These are phyloP conservation scores for Lineolata rhizophorae DNA, from an alignment of 495 filamentous ascomycete species.

Conservation along the genomic window DNA sequence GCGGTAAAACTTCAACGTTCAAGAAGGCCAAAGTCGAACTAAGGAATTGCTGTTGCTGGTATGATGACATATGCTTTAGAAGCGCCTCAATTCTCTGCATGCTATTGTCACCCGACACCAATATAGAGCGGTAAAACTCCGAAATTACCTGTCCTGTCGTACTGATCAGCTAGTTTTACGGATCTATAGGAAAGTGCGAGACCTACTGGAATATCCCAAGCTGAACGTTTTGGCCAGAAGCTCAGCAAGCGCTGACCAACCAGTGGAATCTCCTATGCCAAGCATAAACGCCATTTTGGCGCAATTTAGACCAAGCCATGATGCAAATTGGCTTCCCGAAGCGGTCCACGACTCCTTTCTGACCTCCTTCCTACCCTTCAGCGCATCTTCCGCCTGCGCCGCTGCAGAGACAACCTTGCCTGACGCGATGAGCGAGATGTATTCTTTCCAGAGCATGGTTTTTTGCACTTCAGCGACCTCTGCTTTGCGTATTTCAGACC, in stretches of 20 bases:
- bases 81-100: too few species aligned
- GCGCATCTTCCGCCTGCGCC: conserved; percentile 50
- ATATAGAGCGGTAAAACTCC: too few species aligned
- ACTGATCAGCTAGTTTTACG: too few species aligned
- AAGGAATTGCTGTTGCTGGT: too few species aligned
- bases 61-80: too few species aligned
- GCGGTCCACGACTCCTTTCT: conserved; percentile 34
- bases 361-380: conserved; percentile 14
- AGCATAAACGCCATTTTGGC: conserved; percentile 5
- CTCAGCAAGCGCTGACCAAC: conserved; percentile 23
- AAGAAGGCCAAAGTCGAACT: too few species aligned
- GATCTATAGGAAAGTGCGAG: too few species aligned
- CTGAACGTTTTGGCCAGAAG: conserved; percentile 41
- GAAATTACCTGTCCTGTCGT: too few species aligned
- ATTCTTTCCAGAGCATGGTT: conserved; percentile 41
- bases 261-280: not conserved
- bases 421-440: conserved; percentile 39
- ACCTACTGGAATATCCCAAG: conserved; percentile 50
- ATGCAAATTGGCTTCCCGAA: conserved; percentile 36
- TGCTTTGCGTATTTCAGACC: conserved; percentile 21
- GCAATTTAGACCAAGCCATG: conserved; percentile 62
- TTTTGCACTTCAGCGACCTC: conserved; percentile 19
- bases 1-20: too few species aligned
- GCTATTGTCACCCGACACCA: too few species aligned
- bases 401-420: conserved; percentile 48